A percentile compares a stretch with the other conserved stretches of the same genome.
Conservation (phyloP, 768 basidiomycete genomes). For the Hortiboletus campestris region DNA sequence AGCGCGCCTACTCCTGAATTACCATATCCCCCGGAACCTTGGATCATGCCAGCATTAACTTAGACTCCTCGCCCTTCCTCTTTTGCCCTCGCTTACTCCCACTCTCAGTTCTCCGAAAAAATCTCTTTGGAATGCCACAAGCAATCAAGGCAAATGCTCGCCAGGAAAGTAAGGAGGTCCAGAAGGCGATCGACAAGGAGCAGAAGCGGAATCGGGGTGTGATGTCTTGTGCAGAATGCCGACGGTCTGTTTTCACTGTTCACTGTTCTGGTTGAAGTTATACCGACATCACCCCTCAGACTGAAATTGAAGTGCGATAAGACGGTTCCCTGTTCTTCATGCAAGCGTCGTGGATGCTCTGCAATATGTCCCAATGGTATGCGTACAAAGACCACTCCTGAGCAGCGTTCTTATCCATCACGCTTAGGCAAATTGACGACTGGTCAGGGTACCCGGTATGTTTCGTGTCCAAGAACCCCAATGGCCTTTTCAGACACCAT, state of each 20-base stretch:
- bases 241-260: constrained; percentile 42
- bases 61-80: not conserved
- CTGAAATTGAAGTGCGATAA: constrained; percentile 77
- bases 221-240: constrained; percentile 58
- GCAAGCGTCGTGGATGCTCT: constrained; percentile 72
- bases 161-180: constrained; percentile 33
- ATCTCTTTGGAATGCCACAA: constrained; percentile 44
- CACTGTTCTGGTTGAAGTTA: not conserved
- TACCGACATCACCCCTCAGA: constrained; percentile 30
- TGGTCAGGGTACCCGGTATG: constrained; percentile 74
- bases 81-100: not conserved
- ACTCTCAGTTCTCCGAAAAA: not conserved
- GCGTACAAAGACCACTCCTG: not conserved
- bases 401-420: not conserved
- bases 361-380: constrained; percentile 72
- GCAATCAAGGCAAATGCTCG: constrained; percentile 45
- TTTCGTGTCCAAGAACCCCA: not conserved
- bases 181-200: constrained; percentile 62
- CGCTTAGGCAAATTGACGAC: constrained; percentile 59
- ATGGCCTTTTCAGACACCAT: not conserved
- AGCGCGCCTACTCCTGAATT: constrained; percentile 1
- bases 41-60: constrained; percentile 7
- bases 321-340: constrained; percentile 53
- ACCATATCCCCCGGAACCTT: constrained; percentile 1
- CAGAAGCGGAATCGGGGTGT: constrained; percentile 59